Conservation (phyloP, 2,329 filamentous ascomycete species). For the Calonectria montana region DNA sequence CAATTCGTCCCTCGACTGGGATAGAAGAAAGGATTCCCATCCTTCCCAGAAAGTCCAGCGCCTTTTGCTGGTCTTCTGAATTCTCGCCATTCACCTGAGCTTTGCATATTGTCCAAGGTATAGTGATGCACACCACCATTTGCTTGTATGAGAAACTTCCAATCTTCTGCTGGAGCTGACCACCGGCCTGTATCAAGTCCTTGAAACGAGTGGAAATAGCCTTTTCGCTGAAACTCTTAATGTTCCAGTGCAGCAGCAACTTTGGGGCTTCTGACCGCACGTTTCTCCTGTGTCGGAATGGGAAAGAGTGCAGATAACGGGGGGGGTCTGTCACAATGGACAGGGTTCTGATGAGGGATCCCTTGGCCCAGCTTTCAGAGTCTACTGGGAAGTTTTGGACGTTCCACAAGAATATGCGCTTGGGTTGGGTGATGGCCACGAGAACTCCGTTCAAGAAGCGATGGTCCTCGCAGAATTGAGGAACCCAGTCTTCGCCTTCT, state of each 20-base stretch:
- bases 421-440: conserved; percentile 15
- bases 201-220: conserved; percentile 19
- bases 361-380: conserved; percentile 18
- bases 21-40: conserved; percentile 19
- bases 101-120: conserved; percentile 18
- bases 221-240: not conserved
- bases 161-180: conserved; percentile 11
- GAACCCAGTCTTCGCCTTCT: conserved; percentile 7
- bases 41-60: conserved; percentile 9
- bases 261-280: not conserved
- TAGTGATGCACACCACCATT: conserved; percentile 22
- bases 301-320: conserved; percentile 21
- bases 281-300: conserved; percentile 15
- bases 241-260: conserved; percentile 20
- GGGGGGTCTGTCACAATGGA: conserved; percentile 23
- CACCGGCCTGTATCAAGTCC: conserved; percentile 14
- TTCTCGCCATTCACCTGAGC: not conserved
- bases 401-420: conserved; percentile 19
- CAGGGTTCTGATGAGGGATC: conserved; percentile 16
- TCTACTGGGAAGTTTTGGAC: conserved; percentile 14
- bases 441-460: conserved; percentile 20
- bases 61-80: conserved; percentile 15
- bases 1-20: conserved; percentile 1
- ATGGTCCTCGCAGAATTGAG: conserved; percentile 8
- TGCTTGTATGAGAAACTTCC: conserved; percentile 24